Evolutionary conservation across 208 protist species (phyloP), one percentile per base, ranked within the genome.

Genomic region (Leishmania turanica): DNA sequence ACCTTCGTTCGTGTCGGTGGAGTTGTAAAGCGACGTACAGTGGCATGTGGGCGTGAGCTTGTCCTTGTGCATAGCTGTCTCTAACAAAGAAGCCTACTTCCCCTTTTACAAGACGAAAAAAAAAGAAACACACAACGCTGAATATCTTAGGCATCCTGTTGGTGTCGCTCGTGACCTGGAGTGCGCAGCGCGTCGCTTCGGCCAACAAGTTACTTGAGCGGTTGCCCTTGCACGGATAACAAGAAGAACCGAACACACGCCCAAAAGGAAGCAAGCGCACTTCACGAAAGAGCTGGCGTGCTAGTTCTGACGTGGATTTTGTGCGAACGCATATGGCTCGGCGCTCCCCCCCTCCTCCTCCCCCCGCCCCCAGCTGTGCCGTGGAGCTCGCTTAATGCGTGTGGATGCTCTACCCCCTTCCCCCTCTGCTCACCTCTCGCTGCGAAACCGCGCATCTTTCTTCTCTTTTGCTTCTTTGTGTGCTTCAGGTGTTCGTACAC

Each of bases 401-500:
- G 0, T 72, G 2, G 51, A 49, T 49, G 5, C 6, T 71, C 37
- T 1, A 11, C 40, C 40, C 37, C 66, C 40, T n/a, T 27, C 17
- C 24, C 37, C 21, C 21, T 42, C 40, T 42, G 17, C 51, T 17
- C 27, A 53, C 53, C 15, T 78, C 31, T 66, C 34, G 27, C 42
- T 64, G 9, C 54, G 6, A 19, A 78, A 47, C 34, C 37, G 21
- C 54, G 51, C n/a, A 68, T 78, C 64, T 78, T 53, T 72, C 62
- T 45, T 49, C 11, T 70, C 2, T 49, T 42, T 21, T 56, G 34
- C 70, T 60, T 37, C 49, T 73, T 31, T 37, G n/a, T 72, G 11
- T 42, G 31, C 62, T 15, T 64, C 34, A 6, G 58, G 62, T 17
- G 31, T 11, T 15, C 17, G 31, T 40, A 40, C 27, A 17, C 15